Evolutionary conservation across 306 rosid species (phyloP), one percentile per base, ranked within the genome.

Genomic region (Cucumis cinereus): DNA sequence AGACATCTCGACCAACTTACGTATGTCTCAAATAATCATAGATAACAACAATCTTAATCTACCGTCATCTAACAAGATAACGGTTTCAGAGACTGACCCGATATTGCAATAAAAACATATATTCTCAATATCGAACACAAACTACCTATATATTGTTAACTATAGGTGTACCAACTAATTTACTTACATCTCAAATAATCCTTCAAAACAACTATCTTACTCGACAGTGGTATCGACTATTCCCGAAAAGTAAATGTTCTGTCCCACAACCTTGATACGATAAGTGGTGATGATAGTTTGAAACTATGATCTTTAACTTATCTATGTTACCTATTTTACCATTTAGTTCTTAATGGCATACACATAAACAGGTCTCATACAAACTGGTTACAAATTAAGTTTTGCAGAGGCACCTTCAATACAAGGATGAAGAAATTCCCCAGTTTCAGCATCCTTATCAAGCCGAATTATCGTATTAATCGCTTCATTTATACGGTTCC

Each of bases 361-460:
- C 47, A 54, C 8, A 50, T 17, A 33, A 33, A 55, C 53, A 22
- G 60, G 61, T 17, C 24, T 5, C n/a, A 28, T 3, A 73, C 23
- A 49, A 26, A 19, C 28, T n/a, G 16, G 43, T 67, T 10, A 67
- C 35, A 76, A 13, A 6, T 35, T 9, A 33, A 47, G n/a, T 11
- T 10, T 19, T 71, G 55, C 47, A 54, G 17, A 38, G 15, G 15
- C 84, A 92, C 96, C 97, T 92, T 92, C 97, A 77, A 92, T 88
- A 81, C 97, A 92, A 83, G 96, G 97, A 64, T 79, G 89, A 82
- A 92, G 84, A 85, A 84, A 82, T 79, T 85, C 78, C 85, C 88
- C 91, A 50, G 87, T 85, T 86, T 92, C 90, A 1, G 83, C 53
- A n/a, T 83, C 74, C 76, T 84, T 88, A 55, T 92, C 92, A 1